Percentiles rank a stretch among this genome's conserved stretches.
Conservation (phyloP, 106 monocot species). For the Dioscorea dumetorum region DNA sequence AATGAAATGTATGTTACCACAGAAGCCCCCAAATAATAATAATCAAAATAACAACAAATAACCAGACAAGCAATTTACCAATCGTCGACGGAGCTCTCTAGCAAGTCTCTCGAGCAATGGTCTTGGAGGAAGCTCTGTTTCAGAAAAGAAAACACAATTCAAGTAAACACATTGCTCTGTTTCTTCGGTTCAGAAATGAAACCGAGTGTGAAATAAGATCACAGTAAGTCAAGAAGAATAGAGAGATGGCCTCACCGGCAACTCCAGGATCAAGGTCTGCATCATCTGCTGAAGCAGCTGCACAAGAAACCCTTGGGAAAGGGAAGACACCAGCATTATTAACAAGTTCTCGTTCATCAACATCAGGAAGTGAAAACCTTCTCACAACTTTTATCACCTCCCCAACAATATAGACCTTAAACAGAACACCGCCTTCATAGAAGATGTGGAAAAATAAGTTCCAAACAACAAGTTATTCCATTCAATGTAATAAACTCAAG, state of each 20-base stretch:
- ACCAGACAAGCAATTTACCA: conserved; percentile 31
- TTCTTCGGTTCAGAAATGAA: no score
- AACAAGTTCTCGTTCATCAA: conserved; percentile 34
- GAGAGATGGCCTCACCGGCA: conserved; percentile 39
- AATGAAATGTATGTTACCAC: no score
- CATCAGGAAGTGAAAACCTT: conserved; percentile 83
- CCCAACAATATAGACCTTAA: conserved; percentile 88
- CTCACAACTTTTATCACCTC: conserved; percentile 78
- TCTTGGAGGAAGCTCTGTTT: conserved; percentile 67
- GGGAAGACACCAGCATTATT: conserved; percentile 58
- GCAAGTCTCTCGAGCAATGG: conserved; percentile 79
- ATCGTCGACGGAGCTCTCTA: conserved; percentile 64
- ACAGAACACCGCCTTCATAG: conserved; percentile 76
- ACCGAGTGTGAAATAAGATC: no score
- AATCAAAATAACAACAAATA: no score
- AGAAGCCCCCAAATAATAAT: no score
- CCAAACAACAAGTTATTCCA: neutral
- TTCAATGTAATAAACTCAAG: neutral
- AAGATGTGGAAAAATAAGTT: neutral
- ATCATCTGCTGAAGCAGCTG: conserved; percentile 85
- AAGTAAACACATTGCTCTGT: no score
- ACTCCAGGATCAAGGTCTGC: conserved; percentile 69
- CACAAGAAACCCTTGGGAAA: conserved; percentile 89
- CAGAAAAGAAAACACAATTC: no score
- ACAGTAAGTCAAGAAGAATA: neutral